Conservation (phyloP, 441 rosid genomes). For the Mallotus japonicus region DNA sequence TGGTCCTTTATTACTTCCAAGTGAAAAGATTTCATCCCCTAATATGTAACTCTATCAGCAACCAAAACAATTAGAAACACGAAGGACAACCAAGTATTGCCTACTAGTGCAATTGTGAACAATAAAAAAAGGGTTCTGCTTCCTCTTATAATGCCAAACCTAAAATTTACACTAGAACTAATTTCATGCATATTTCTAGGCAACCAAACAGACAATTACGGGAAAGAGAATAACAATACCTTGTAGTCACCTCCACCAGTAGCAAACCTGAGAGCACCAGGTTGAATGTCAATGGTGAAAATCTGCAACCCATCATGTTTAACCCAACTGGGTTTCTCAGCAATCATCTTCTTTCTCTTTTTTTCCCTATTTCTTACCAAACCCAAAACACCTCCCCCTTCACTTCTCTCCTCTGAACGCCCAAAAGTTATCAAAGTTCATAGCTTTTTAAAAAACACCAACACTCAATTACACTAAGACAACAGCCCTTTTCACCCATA, state of each 20-base stretch:
- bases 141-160: constrained; percentile 1
- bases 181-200: neutral
- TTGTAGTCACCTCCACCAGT: constrained; percentile 99
- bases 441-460: constrained; percentile 16
- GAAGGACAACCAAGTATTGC: neutral
- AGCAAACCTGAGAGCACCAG: constrained; percentile 90
- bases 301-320: constrained; percentile 96
- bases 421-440: constrained; percentile 22
- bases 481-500: constrained; percentile 12
- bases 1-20: neutral
- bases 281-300: constrained; percentile 95
- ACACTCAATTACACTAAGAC: constrained; percentile 14
- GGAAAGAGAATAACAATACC: constrained; percentile 38
- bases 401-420: constrained; percentile 19
- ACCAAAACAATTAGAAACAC: neutral
- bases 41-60: neutral
- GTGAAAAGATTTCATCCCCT: neutral
- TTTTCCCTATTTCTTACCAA: constrained; percentile 7
- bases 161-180: neutral
- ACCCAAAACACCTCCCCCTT: constrained; percentile 20
- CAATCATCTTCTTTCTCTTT: constrained; percentile 57
- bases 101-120: neutral
- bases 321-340: constrained; percentile 97
- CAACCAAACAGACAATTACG: constrained; percentile 10
- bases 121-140: constrained; percentile 4